These are phyloP conservation scores for Spergularia bocconei DNA, from an alignment of 148 eudicot genomes.

Conservation along the genomic window DNA sequence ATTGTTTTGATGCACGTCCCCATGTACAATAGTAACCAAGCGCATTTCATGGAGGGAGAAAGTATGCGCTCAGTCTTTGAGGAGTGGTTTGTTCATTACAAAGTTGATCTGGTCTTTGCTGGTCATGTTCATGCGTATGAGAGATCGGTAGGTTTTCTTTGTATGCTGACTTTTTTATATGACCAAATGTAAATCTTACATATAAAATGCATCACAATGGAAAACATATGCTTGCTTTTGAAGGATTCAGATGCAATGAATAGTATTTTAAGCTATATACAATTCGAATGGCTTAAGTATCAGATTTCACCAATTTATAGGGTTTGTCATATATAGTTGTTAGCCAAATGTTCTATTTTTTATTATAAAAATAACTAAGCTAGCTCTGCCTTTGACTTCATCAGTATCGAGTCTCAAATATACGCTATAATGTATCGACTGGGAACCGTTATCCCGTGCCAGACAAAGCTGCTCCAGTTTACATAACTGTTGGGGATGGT, in stretches of 20 bases:
- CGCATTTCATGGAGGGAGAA: conserved; percentile 94
- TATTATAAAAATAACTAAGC: neutral
- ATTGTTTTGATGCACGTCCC: conserved; percentile 92
- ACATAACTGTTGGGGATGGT: conserved; percentile 94
- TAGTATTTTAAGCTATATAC: too few relatives aligned
- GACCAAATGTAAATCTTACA: conserved; percentile 4
- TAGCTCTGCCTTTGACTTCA: conserved; percentile 6
- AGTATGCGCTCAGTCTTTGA: conserved; percentile 79
- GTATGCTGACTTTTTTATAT: neutral
- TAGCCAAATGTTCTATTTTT: neutral
- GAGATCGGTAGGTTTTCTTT: conserved; percentile 62
- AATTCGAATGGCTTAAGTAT: too few relatives aligned
- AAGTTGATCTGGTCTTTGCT: conserved; percentile 80
- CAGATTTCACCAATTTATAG: too few relatives aligned
- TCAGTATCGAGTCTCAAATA: conserved; percentile 85
- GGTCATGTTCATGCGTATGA: conserved; percentile 98
- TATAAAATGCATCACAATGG: too few relatives aligned
- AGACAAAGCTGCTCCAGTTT: conserved; percentile 78
- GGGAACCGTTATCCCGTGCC: conserved; percentile 60
- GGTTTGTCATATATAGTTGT: neutral
- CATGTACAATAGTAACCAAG: conserved; percentile 76
- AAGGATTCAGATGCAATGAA: too few relatives aligned
- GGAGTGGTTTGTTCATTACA: conserved; percentile 71
- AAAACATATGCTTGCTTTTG: too few relatives aligned
- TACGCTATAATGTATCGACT: conserved; percentile 51